phyloP scores from a whole-genome alignment of 768 basidiomycete species.

The Mycena belliarum region DNA sequence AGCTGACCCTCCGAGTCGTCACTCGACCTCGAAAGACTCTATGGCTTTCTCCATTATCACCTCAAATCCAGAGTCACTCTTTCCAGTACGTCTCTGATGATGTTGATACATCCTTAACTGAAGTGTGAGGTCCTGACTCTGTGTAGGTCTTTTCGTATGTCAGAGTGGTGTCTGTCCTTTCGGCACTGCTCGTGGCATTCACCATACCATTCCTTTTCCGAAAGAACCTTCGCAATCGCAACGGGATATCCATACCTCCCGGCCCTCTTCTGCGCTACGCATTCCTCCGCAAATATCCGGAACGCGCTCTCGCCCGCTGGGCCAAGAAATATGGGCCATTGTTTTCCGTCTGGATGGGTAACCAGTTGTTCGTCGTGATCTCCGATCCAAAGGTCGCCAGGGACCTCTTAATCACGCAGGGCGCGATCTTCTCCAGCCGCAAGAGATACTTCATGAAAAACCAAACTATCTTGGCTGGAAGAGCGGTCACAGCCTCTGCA shows the following conservation, averaged over 20 bases:
- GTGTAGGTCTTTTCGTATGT: no score
- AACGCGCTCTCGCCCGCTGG: constrained; percentile 35
- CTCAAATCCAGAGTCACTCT: no score
- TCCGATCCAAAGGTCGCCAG: constrained; percentile 35
- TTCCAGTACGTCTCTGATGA: no score
- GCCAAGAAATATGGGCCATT: constrained; percentile 34
- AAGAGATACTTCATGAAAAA: constrained; percentile 38
- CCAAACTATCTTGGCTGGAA: constrained; percentile 33
- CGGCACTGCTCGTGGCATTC: no score
- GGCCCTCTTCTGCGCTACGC: constrained; percentile 31
- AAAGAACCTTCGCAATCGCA: constrained; percentile 18
- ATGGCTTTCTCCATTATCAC: no score
- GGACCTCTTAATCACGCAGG: constrained; percentile 38
- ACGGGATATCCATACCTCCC: constrained; percentile 28
- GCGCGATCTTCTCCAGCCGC: constrained; percentile 36
- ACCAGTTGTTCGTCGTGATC: constrained; percentile 38
- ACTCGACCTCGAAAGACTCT: no score
- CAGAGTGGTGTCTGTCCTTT: no score
- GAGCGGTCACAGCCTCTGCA: constrained; percentile 34
- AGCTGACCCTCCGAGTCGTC: no score
- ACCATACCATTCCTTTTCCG: constrained; percentile 20
- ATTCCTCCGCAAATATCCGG: constrained; percentile 37
- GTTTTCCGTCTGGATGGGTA: constrained; percentile 40
- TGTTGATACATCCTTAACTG: no score
- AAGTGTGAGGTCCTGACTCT: no score